Percentiles rank a stretch among this genome's conserved stretches.
Evolutionary conservation across 441 rosid species (phyloP).

Genomic region (Geranium incanum): DNA sequence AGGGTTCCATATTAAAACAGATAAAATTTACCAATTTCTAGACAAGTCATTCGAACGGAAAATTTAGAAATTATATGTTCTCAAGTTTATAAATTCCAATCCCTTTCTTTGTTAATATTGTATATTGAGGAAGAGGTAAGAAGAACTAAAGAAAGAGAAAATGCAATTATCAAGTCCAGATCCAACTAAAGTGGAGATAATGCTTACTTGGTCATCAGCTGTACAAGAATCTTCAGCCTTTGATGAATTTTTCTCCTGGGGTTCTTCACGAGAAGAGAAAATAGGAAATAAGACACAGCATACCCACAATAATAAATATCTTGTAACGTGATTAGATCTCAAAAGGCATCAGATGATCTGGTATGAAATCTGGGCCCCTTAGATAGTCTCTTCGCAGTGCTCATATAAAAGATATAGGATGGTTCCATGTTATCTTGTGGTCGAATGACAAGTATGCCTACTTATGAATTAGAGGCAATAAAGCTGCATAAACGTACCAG

Average conservation of each 20-base stretch:
- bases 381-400: slow-evolving; percentile 8
- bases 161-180: background rate
- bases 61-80: background rate
- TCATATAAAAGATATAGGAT: background rate
- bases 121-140: background rate
- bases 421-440: background rate
- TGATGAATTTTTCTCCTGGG: slow-evolving; percentile 22
- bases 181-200: background rate
- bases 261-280: slow-evolving; percentile 26
- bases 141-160: background rate
- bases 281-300: slow-evolving; percentile 20
- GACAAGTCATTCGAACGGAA: background rate
- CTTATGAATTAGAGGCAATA: background rate
- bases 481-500: slow-evolving; percentile 35
- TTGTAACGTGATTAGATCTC: background rate
- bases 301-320: slow-evolving; percentile 1
- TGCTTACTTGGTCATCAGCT: slow-evolving; percentile 44
- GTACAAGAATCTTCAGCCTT: slow-evolving; percentile 21
- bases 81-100: background rate
- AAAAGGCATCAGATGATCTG: background rate
- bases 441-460: background rate
- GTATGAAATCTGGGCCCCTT: background rate
- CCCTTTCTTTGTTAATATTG: background rate
- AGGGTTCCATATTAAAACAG: background rate
- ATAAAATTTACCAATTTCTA: background rate